phyloP scores from a whole-genome alignment of 345 rosid genomes.

The Gossypium thurberi region DNA sequence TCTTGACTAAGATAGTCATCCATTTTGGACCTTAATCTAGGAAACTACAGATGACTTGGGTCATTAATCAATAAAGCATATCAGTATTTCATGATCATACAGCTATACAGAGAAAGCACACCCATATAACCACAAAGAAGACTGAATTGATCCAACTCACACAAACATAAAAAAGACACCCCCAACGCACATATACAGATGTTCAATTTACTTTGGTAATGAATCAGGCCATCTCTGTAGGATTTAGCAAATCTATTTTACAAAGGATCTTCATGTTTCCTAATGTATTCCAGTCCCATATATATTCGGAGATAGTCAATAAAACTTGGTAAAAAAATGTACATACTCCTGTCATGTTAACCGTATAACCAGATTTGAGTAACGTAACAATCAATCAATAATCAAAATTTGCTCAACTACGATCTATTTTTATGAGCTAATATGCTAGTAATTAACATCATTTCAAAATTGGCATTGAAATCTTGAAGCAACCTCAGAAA shows the following conservation, averaged over 20 bases:
- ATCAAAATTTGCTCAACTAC: not conserved
- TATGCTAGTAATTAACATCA: not conserved
- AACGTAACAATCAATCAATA: not conserved
- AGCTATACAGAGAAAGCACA: not conserved
- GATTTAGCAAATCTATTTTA: not conserved
- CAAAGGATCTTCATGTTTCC: not conserved
- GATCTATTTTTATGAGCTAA: not conserved
- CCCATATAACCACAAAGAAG: not conserved
- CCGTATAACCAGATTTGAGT: no score
- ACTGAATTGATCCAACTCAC: not conserved
- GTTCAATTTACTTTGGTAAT: not conserved
- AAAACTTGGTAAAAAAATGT: no score
- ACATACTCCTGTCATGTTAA: no score
- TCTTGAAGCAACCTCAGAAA: not conserved
- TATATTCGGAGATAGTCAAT: not conserved
- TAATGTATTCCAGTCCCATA: not conserved
- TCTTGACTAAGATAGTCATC: not conserved
- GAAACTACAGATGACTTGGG: not conserved
- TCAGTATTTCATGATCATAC: not conserved
- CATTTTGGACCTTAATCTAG: not conserved
- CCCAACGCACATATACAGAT: not conserved
- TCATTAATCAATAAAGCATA: not conserved
- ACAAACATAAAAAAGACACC: not conserved
- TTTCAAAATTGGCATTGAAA: not conserved
- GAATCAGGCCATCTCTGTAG: not conserved